Evolutionary conservation across 1,284 basidiomycete species (phyloP).

Genomic region (Puccinia hordei): DNA sequence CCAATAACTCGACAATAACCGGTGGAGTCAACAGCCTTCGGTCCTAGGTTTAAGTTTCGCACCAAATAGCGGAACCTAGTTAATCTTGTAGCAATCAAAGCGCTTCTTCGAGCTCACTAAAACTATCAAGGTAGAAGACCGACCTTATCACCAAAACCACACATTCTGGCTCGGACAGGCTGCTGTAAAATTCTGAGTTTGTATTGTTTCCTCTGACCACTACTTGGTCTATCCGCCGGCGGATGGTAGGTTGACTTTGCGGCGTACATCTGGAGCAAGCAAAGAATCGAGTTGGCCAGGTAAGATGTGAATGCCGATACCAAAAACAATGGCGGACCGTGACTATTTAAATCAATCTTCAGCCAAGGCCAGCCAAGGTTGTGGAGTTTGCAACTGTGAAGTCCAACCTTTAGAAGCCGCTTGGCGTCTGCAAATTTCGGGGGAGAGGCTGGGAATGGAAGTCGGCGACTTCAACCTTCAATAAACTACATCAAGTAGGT

Average conservation of each 20-base stretch:
- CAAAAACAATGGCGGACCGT: neutral
- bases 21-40: conserved; percentile 84
- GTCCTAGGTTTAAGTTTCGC: conserved; percentile 65
- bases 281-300: neutral
- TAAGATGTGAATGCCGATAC: neutral
- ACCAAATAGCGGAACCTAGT: neutral
- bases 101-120: neutral
- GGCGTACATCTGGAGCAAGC: neutral
- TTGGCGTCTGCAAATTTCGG: neutral
- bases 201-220: conserved; percentile 67
- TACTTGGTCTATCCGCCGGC: conserved; percentile 11
- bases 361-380: neutral
- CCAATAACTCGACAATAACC: conserved; percentile 66
- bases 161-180: conserved; percentile 83
- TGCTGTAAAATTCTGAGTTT: conserved; percentile 80
- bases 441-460: neutral
- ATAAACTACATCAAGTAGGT: neutral
- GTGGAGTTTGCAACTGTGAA: neutral
- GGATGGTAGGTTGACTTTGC: conserved; percentile 1
- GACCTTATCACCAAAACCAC: conserved; percentile 91
- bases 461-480: neutral
- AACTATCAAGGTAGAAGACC: conserved; percentile 22
- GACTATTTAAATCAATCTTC: neutral
- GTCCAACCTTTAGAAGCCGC: neutral
- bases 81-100: neutral